A percentile compares a stretch with the other conserved stretches of the same genome.
phyloP scores from a whole-genome alignment of 306 rosid genomes.

The Cyclanthera cordifolia region DNA sequence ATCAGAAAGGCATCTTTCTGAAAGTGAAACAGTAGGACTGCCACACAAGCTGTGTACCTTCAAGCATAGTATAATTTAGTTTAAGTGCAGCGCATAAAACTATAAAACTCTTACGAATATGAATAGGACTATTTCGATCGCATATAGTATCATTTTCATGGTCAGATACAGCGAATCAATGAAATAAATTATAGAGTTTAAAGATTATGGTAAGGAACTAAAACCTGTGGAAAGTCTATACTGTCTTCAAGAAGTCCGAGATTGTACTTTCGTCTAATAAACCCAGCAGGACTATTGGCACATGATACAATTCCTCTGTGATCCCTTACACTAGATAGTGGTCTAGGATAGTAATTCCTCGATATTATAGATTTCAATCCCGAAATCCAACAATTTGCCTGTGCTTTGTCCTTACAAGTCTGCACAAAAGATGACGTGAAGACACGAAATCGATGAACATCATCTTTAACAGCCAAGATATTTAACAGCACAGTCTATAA shows the following conservation, averaged over 20 bases:
- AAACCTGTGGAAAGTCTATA: constrained; percentile 59
- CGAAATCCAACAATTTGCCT: constrained; percentile 66
- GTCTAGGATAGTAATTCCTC: constrained; percentile 33
- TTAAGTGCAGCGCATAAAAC: constrained; percentile 9
- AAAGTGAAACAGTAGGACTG: constrained; percentile 67
- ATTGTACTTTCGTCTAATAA: constrained; percentile 58
- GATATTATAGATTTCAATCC: constrained; percentile 64
- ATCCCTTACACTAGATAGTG: constrained; percentile 40
- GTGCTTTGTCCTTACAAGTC: constrained; percentile 76
- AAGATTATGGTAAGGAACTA: background rate
- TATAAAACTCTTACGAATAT: background rate
- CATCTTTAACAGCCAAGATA: constrained; percentile 1
- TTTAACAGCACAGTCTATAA: background rate
- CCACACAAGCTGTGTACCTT: constrained; percentile 63
- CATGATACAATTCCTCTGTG: constrained; percentile 66
- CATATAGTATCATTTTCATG: background rate
- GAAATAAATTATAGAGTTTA: background rate
- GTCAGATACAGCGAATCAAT: background rate
- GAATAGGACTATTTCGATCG: background rate
- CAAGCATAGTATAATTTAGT: constrained; percentile 17
- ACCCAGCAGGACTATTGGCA: constrained; percentile 73
- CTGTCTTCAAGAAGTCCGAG: constrained; percentile 65
- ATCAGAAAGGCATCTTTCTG: constrained; percentile 70
- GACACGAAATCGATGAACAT: constrained; percentile 7
- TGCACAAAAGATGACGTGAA: constrained; percentile 17